A percentile compares a stretch with the other conserved stretches of the same genome.
These are phyloP conservation scores for Chlorophyllum brunneum DNA, from an alignment of 768 basidiomycete genomes.

Conservation along the genomic window DNA sequence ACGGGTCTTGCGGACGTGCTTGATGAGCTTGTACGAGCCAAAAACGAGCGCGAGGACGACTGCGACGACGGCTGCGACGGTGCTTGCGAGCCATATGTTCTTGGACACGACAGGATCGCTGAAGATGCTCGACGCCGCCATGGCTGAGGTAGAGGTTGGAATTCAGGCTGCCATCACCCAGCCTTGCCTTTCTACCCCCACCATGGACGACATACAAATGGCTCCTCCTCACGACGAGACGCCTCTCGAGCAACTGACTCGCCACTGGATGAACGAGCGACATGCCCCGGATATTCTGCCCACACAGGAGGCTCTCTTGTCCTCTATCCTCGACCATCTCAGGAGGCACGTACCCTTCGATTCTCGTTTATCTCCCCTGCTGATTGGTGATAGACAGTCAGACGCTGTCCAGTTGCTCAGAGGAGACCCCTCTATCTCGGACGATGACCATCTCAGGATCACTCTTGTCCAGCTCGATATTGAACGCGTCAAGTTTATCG, in stretches of 20 bases:
- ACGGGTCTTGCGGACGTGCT: too few relatives aligned
- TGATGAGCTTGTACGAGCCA: too few relatives aligned
- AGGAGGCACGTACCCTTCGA: slow-evolving; percentile 62
- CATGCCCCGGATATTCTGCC: slow-evolving; percentile 78
- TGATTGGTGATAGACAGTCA: slow-evolving; percentile 43
- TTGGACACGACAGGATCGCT: too few relatives aligned
- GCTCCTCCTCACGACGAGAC: slow-evolving; percentile 33
- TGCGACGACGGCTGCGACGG: too few relatives aligned
- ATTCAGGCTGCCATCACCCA: too few relatives aligned
- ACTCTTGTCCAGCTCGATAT: slow-evolving; percentile 94
- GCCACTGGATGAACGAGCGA: slow-evolving; percentile 86
- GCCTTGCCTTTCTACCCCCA: too few relatives aligned
- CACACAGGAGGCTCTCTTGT: slow-evolving; percentile 65
- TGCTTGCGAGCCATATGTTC: too few relatives aligned
- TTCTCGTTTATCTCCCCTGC: not conserved
- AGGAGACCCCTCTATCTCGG: slow-evolving; percentile 78
- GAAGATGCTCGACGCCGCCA: too few relatives aligned
- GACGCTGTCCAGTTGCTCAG: slow-evolving; percentile 74
- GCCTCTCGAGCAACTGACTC: slow-evolving; percentile 63
- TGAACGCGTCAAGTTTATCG: slow-evolving; percentile 90
- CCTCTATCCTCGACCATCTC: slow-evolving; percentile 68
- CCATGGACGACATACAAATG: too few relatives aligned
- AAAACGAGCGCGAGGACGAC: too few relatives aligned
- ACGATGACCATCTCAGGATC: slow-evolving; percentile 91
- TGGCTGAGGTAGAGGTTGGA: too few relatives aligned